Conservation (phyloP, 192 early-diverging fungal species). For the Phlyctochytrium bullatum region DNA sequence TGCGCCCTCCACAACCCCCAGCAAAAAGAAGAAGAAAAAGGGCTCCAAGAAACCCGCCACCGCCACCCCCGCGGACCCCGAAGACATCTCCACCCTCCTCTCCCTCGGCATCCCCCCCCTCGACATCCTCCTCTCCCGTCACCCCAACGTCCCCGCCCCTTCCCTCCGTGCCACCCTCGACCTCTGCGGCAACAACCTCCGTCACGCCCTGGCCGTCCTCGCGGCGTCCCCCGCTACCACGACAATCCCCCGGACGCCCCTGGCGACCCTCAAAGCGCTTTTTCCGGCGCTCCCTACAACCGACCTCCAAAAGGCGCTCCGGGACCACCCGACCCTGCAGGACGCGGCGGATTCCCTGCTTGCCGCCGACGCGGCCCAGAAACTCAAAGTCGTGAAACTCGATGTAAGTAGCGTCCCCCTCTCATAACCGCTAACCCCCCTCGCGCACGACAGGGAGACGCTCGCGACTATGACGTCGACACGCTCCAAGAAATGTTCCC, state of each 20-base stretch:
- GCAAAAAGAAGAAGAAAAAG: too few species aligned
- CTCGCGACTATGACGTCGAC: constrained; percentile 9
- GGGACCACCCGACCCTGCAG: too few species aligned
- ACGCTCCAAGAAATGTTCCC: constrained; percentile 18
- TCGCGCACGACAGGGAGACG: neutral
- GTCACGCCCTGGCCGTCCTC: neutral
- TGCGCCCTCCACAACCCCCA: too few species aligned
- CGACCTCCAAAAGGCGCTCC: neutral
- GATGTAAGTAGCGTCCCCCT: too few species aligned
- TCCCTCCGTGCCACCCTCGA: neutral
- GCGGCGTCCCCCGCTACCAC: neutral
- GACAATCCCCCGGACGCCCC: neutral
- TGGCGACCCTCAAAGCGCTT: neutral
- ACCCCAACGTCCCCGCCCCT: neutral
- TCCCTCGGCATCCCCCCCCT: neutral
- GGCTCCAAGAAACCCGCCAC: neutral
- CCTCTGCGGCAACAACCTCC: neutral
- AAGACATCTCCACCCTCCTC: neutral
- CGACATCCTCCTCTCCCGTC: neutral
- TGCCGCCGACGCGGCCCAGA: too few species aligned
- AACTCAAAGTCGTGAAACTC: too few species aligned
- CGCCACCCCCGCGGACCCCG: neutral
- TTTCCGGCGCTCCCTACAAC: neutral
- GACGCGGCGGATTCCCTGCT: neutral
- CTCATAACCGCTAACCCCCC: too few species aligned